Percentiles rank a stretch among this genome's conserved stretches.
phyloP scores from a whole-genome alignment of 768 basidiomycete genomes.

The Favolaschia claudopus region DNA sequence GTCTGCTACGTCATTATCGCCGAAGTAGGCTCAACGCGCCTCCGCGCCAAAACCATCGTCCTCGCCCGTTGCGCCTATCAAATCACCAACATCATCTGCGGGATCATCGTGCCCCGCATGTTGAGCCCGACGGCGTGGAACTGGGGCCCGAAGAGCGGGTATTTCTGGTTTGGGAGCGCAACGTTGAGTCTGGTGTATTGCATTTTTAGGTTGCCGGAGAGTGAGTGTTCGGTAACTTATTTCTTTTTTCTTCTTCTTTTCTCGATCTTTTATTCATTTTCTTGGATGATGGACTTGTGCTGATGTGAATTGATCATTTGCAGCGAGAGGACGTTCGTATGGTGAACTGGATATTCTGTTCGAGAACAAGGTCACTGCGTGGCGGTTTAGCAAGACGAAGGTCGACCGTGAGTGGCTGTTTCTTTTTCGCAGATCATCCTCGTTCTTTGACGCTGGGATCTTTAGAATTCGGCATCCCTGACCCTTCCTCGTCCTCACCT shows the following conservation, averaged over 20 bases:
- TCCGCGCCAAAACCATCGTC: slow-evolving; percentile 31
- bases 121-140: slow-evolving; percentile 32
- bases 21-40: slow-evolving; percentile 29
- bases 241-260: neutral
- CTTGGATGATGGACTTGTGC: too few species aligned
- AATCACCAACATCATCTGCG: slow-evolving; percentile 29
- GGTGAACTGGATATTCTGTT: slow-evolving; percentile 31
- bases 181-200: slow-evolving; percentile 25
- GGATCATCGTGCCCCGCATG: slow-evolving; percentile 31
- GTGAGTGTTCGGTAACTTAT: too few species aligned
- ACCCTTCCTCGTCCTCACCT: too few species aligned
- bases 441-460: too few species aligned
- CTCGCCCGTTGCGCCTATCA: slow-evolving; percentile 29
- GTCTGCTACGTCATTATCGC: slow-evolving; percentile 32
- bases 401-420: slow-evolving; percentile 28
- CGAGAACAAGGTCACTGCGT: slow-evolving; percentile 30
- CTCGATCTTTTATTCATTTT: neutral
- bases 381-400: slow-evolving; percentile 28
- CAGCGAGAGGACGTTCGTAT: slow-evolving; percentile 24
- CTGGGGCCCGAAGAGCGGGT: slow-evolving; percentile 31
- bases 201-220: slow-evolving; percentile 28
- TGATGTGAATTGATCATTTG: too few species aligned
- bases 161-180: slow-evolving; percentile 31
- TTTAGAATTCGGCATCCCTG: too few species aligned
- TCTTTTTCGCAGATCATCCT: too few species aligned